Conservation (phyloP, 2,329 filamentous ascomycete genomes). For the Microdochium nivale region DNA sequence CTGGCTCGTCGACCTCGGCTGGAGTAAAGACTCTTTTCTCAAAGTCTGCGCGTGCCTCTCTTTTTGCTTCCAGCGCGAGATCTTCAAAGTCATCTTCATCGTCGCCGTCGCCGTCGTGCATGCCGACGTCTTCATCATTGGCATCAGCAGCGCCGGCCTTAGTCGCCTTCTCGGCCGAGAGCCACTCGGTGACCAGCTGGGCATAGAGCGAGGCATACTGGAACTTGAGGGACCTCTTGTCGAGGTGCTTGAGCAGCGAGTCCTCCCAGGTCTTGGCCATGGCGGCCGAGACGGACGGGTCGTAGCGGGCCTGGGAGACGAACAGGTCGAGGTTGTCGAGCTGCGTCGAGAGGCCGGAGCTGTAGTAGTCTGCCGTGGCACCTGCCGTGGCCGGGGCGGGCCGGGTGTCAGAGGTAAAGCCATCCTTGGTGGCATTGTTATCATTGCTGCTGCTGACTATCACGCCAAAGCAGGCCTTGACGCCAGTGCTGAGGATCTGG, state of each 20-base stretch:
- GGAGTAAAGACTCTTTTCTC: conserved; percentile 34
- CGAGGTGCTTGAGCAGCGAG: conserved; percentile 26
- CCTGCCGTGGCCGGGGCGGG: conserved; percentile 13
- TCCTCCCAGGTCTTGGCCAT: conserved; percentile 24
- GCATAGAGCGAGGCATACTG: conserved; percentile 35
- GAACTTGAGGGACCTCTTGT: conserved; percentile 31
- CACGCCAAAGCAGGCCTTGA: conserved; percentile 25
- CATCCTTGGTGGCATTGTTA: conserved; percentile 12
- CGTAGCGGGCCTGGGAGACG: conserved; percentile 27
- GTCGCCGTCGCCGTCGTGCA: neutral
- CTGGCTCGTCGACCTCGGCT: conserved; percentile 24
- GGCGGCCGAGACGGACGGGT: conserved; percentile 28
- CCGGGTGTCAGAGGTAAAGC: neutral
- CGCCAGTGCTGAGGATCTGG: conserved; percentile 20
- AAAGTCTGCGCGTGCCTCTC: conserved; percentile 31
- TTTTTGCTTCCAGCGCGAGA: conserved; percentile 29
- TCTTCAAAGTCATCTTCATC: conserved; percentile 23
- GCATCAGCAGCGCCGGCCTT: conserved; percentile 7
- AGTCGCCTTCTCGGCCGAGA: conserved; percentile 19
- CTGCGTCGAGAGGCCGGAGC: conserved; percentile 8
- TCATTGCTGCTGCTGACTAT: conserved; percentile 20
- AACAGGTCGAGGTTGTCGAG: conserved; percentile 31
- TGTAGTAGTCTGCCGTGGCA: neutral
- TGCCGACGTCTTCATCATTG: conserved; percentile 12
- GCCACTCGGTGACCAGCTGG: conserved; percentile 38